Percentiles rank a stretch among this genome's conserved stretches.
phyloP scores from a whole-genome alignment of 768 basidiomycete genomes.

The Dictyophora rubrovolvata region DNA sequence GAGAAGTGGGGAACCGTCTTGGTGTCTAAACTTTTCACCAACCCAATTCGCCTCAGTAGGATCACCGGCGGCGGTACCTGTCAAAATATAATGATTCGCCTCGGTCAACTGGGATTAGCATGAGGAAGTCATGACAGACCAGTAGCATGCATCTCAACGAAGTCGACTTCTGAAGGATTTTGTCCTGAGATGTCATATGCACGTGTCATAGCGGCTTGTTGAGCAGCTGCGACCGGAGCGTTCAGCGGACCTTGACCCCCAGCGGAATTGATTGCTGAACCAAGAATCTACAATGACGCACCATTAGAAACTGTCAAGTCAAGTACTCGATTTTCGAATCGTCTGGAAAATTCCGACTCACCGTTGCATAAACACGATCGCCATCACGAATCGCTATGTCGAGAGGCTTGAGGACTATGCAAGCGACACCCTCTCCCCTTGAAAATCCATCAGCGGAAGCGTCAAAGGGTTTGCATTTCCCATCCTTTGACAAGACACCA shows the following conservation, averaged over 20 bases:
- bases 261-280: slow-evolving; percentile 28
- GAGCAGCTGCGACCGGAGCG: slow-evolving; percentile 29
- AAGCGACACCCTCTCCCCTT: slow-evolving; percentile 29
- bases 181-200: slow-evolving; percentile 25
- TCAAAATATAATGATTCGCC: background rate
- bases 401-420: slow-evolving; percentile 31
- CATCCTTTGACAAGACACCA: slow-evolving; percentile 29
- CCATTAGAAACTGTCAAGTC: background rate
- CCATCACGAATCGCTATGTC: slow-evolving; percentile 27
- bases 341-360: slow-evolving; percentile 12
- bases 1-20: slow-evolving; percentile 20
- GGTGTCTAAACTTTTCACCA: slow-evolving; percentile 26
- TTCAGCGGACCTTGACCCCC: slow-evolving; percentile 29
- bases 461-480: slow-evolving; percentile 37
- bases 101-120: too few relatives aligned
- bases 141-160: slow-evolving; percentile 42
- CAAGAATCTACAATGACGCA: slow-evolving; percentile 30
- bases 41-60: slow-evolving; percentile 42
- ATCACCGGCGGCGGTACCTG: slow-evolving; percentile 36
- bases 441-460: slow-evolving; percentile 32
- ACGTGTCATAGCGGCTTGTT: slow-evolving; percentile 26
- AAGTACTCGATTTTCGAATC: background rate
- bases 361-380: slow-evolving; percentile 32
- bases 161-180: slow-evolving; percentile 33
- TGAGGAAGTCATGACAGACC: slow-evolving; percentile 16